These are phyloP conservation scores for Fusarium xylarioides DNA, from an alignment of 2,329 filamentous ascomycete genomes.

Conservation along the genomic window DNA sequence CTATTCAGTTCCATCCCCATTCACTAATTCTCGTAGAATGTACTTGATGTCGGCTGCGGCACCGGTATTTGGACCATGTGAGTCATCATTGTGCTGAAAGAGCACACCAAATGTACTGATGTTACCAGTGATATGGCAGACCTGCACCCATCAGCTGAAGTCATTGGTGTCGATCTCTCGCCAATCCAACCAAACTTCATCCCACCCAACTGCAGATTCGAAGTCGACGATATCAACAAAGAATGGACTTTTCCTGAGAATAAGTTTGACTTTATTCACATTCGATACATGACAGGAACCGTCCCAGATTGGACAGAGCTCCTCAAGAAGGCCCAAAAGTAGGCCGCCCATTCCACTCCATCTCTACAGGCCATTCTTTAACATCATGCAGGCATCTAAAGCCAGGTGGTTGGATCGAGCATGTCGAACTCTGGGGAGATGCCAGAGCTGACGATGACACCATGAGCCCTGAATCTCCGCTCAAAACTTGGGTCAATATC, in stretches of 20 bases:
- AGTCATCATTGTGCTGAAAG: accelerated
- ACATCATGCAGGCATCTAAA: neutral
- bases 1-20: accelerated
- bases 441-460: slow-evolving; percentile 19
- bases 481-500: slow-evolving; percentile 18
- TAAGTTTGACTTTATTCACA: slow-evolving; percentile 23
- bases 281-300: slow-evolving; percentile 19
- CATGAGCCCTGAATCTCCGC: slow-evolving; percentile 12
- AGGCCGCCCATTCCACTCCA: accelerated
- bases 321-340: slow-evolving; percentile 8
- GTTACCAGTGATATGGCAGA: slow-evolving; percentile 10
- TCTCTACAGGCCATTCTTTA: accelerated
- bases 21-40: neutral
- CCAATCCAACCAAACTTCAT: slow-evolving; percentile 22
- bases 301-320: slow-evolving; percentile 21
- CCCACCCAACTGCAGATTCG: slow-evolving; percentile 14
- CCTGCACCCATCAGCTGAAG: slow-evolving; percentile 14
- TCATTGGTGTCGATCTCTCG: slow-evolving; percentile 18
- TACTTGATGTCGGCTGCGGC: slow-evolving; percentile 18
- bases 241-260: slow-evolving; percentile 18
- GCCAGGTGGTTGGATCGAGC: slow-evolving; percentile 21
- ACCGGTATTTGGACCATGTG: slow-evolving; percentile 29
- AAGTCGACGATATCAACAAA: slow-evolving; percentile 25
- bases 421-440: slow-evolving; percentile 22
- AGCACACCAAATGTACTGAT: neutral